A percentile compares a stretch with the other conserved stretches of the same genome.
These are phyloP conservation scores for Coniochaeta prunicola DNA, from an alignment of 2,329 filamentous ascomycete species.

Conservation along the genomic window DNA sequence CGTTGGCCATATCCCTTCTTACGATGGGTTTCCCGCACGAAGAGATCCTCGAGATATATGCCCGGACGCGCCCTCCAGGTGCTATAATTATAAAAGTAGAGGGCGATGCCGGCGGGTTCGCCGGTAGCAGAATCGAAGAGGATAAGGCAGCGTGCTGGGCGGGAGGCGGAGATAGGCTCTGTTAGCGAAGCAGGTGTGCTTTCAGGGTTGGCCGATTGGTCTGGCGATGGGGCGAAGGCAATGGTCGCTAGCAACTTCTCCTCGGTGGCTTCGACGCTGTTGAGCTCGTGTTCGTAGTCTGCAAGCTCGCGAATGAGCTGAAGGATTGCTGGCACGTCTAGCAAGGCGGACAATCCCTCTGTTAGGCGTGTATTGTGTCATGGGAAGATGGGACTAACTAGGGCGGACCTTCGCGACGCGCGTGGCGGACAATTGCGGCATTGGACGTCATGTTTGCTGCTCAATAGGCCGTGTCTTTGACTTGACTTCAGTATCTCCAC, in stretches of 20 bases:
- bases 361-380: not conserved
- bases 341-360: not conserved
- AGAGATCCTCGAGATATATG: slow-evolving; percentile 93
- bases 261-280: slow-evolving; percentile 71
- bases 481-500: not conserved
- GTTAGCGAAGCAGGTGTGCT: slow-evolving; percentile 30
- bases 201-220: slow-evolving; percentile 21
- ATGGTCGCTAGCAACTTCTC: slow-evolving; percentile 66
- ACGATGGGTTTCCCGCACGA: slow-evolving; percentile 63
- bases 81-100: slow-evolving; percentile 94
- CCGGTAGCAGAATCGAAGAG: slow-evolving; percentile 43
- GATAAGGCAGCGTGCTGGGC: slow-evolving; percentile 71
- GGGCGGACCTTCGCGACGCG: slow-evolving; percentile 48
- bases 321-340: slow-evolving; percentile 79
- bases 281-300: slow-evolving; percentile 73
- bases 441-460: slow-evolving; percentile 21
- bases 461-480: not conserved
- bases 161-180: slow-evolving; percentile 45
- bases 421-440: slow-evolving; percentile 43
- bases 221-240: slow-evolving; percentile 59
- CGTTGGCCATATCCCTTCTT: slow-evolving; percentile 73
- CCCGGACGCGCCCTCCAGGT: slow-evolving; percentile 86
- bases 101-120: slow-evolving; percentile 63
- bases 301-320: slow-evolving; percentile 78
- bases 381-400: not conserved